Base-by-base conservation (phyloP, 1,284 basidiomycete genomes). In the Waitea zeae region DNA sequence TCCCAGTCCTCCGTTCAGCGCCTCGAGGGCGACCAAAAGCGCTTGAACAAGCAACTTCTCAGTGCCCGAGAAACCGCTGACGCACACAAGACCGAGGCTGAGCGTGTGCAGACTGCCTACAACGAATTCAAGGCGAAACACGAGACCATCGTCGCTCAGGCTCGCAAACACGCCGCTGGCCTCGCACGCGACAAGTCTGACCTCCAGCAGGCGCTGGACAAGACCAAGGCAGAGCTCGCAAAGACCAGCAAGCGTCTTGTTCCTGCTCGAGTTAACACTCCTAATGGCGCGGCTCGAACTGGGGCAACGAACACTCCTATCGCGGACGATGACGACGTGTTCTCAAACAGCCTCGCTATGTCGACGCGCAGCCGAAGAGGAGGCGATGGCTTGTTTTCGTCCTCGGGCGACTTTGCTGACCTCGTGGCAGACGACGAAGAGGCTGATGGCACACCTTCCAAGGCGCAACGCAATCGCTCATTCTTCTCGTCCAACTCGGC, bases 151-250 rank as follows among this genome's bases (percentile, higher is more conserved):
- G 72, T 93, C 39, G 92, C 92, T 2, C 77, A 84, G 39, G 79
- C 86, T 42, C 72, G 90, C 39, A 86, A 87, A 54, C 72, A 84
- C 38, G 74, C 80, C 0, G 93, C 92, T 0, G 79, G 83, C 17
- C 64, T 96, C 22, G 76, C 81, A 45, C 72, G 93, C 39, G 92
- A 98, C 51, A 90, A 92, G 55, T 79, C 75, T 28, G 93, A 98
- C 46, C 62, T 97, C 11, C 81, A 93, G 49, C 70, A 77, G 42
- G 64, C 76, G 12, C 61, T 96, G 20, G 82, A 86, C 39, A 61
- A 68, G 5, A 58, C 87, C 50, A 83, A 81, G 51, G 61, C 59
- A 0, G 82, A 89, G 34, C 55, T 71, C 34, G 64, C 66, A 2
- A 70, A 73, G 38, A 70, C 70, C 17, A 65, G 59, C 17, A 61